phyloP scores from a whole-genome alignment of 495 filamentous ascomycete genomes.

The Aspergillus affinis region DNA sequence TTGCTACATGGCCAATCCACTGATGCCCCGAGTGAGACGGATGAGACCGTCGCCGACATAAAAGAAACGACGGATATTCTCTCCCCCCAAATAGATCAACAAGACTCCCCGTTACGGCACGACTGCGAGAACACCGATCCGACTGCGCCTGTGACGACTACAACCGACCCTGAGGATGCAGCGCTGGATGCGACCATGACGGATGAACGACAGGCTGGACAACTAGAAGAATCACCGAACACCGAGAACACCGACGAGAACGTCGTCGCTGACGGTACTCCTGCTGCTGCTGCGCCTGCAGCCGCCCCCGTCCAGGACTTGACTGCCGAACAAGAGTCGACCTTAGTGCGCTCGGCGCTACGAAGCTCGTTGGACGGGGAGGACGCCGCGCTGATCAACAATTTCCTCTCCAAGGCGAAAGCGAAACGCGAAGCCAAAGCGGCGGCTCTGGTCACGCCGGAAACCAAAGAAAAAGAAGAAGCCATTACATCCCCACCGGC shows the following conservation, averaged over 20 bases:
- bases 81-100: conserved; percentile 1
- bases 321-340: conserved; percentile 36
- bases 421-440: conserved; percentile 57
- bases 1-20: conserved; percentile 22
- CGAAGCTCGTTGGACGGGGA: conserved; percentile 50
- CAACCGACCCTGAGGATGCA: conserved; percentile 2
- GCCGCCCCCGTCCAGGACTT: conserved; percentile 25
- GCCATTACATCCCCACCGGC: conserved; percentile 20
- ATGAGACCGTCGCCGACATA: conserved; percentile 18
- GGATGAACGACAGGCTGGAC: conserved; percentile 13
- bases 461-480: conserved; percentile 24
- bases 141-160: conserved; percentile 12
- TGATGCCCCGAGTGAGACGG: conserved; percentile 1
- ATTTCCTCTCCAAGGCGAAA: conserved; percentile 60
- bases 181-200: conserved; percentile 14
- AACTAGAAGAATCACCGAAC: conserved; percentile 6
- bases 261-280: conserved; percentile 2
- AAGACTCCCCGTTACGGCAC: conserved; percentile 1
- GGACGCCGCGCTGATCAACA: conserved; percentile 59
- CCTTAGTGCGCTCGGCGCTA: conserved; percentile 41
- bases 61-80: conserved; percentile 13
- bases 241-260: conserved; percentile 5
- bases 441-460: conserved; percentile 26
- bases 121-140: neutral
- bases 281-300: conserved; percentile 12